Percentiles rank a stretch among this genome's conserved stretches.
These are phyloP conservation scores for Plasmodium inui DNA, from an alignment of 169 alveolate genomes.

Conservation along the genomic window DNA sequence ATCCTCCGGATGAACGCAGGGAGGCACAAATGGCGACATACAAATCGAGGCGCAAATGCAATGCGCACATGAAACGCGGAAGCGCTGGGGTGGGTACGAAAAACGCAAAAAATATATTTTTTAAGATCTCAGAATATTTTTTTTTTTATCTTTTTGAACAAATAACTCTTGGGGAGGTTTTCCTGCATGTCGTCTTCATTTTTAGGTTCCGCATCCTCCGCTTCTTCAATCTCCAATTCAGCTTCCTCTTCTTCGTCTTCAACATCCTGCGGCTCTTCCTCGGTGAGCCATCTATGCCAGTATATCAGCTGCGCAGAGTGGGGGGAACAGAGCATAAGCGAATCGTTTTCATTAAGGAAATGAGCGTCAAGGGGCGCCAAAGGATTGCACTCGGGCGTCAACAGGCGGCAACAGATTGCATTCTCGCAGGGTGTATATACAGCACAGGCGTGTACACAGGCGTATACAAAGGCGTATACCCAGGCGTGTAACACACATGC, in stretches of 20 bases:
- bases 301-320: conserved; percentile 32
- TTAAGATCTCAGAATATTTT: conserved; percentile 13
- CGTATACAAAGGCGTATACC: too few species aligned
- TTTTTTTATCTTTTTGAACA: conserved; percentile 68
- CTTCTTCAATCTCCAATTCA: conserved; percentile 11
- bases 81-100: not conserved
- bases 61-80: not conserved
- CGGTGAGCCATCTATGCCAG: conserved; percentile 70
- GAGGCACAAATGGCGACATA: not conserved
- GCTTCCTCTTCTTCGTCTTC: conserved; percentile 8
- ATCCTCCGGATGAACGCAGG: not conserved
- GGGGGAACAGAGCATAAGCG: not conserved
- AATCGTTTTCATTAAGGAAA: not conserved
- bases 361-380: not conserved
- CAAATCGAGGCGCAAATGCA: not conserved
- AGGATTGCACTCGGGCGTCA: not conserved
- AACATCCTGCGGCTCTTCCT: conserved; percentile 12
- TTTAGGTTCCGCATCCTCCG: not conserved
- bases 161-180: conserved; percentile 63
- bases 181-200: conserved; percentile 48
- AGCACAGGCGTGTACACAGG: not conserved
- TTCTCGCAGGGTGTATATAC: not conserved
- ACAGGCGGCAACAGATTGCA: not conserved
- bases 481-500: too few species aligned
- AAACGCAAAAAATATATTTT: conserved; percentile 16